A percentile compares a stretch with the other conserved stretches of the same genome.
Evolutionary conservation across 2,329 filamentous ascomycete genomes (phyloP).

Genomic region (Claviceps cyperi): DNA sequence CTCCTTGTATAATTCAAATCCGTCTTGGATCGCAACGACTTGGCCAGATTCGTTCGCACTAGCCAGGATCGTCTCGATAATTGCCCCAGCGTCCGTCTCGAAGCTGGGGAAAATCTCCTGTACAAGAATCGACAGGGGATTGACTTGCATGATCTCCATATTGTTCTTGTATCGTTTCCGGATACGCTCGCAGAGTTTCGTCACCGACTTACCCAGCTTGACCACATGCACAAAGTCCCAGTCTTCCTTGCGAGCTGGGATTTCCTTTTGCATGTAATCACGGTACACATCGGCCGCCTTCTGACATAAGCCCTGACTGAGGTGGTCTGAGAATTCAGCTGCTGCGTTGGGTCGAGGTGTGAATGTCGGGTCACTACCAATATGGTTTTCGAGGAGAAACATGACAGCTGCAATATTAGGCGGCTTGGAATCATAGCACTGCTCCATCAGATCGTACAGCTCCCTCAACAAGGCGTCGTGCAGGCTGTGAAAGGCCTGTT

Average conservation of each 20-base stretch:
- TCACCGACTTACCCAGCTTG: slow-evolving; percentile 71
- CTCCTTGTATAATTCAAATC: slow-evolving; percentile 85
- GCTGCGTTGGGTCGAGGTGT: slow-evolving; percentile 54
- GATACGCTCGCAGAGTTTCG: slow-evolving; percentile 74
- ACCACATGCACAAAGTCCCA: slow-evolving; percentile 92
- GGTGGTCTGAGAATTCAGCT: slow-evolving; percentile 55
- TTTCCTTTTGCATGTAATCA: slow-evolving; percentile 60
- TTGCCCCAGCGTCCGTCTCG: slow-evolving; percentile 73
- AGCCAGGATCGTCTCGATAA: slow-evolving; percentile 69
- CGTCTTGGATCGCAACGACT: slow-evolving; percentile 78
- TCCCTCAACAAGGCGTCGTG: slow-evolving; percentile 77
- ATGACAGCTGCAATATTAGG: slow-evolving; percentile 68
- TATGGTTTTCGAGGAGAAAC: slow-evolving; percentile 67
- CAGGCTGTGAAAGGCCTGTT: slow-evolving; percentile 56
- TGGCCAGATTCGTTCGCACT: slow-evolving; percentile 52
- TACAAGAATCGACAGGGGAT: slow-evolving; percentile 54
- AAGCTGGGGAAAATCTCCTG: slow-evolving; percentile 79
- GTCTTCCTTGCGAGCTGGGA: slow-evolving; percentile 64
- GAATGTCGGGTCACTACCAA: slow-evolving; percentile 67
- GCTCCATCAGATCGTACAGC: slow-evolving; percentile 73
- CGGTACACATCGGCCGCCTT: slow-evolving; percentile 71
- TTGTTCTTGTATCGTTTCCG: slow-evolving; percentile 85
- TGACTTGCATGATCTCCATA: slow-evolving; percentile 69
- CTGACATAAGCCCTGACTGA: slow-evolving; percentile 57
- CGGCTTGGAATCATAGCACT: slow-evolving; percentile 79